A percentile compares a stretch with the other conserved stretches of the same genome.
These are phyloP conservation scores for Fraxinus sp. DNA, from an alignment of 305 asterid species.

Conservation along the genomic window DNA sequence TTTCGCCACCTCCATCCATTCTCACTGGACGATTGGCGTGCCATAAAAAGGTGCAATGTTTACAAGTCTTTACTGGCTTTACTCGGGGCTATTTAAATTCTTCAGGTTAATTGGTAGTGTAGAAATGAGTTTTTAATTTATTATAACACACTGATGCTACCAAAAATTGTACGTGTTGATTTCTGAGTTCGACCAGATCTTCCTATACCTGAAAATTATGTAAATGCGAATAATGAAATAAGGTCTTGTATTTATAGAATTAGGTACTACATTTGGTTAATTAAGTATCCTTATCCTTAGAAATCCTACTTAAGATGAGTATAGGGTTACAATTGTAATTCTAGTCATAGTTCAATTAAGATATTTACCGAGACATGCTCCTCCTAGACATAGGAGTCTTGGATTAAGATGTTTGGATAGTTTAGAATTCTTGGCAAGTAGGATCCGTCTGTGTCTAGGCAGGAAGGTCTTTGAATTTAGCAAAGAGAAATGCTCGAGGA, in stretches of 20 bases:
- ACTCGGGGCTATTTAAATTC: neutral
- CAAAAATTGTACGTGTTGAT: neutral
- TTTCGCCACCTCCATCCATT: constrained; percentile 70
- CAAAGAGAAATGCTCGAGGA: neutral
- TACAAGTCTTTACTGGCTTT: neutral
- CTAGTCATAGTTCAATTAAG: neutral
- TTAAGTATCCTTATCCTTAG: neutral
- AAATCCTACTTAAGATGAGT: neutral
- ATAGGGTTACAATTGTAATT: neutral
- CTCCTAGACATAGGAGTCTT: neutral
- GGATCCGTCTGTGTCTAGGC: neutral
- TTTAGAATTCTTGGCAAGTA: neutral
- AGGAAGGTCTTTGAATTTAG: neutral
- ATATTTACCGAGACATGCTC: neutral
- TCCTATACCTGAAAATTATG: neutral
- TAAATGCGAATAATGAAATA: neutral
- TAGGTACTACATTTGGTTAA: neutral
- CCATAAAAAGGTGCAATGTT: constrained; percentile 59
- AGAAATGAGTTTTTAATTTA: constrained; percentile 10
- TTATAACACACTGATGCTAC: too few species aligned
- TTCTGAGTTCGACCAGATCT: neutral
- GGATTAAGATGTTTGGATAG: neutral
- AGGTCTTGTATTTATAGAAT: neutral
- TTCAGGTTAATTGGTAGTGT: neutral
- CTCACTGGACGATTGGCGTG: constrained; percentile 70